phyloP scores from a whole-genome alignment of 2,329 filamentous ascomycete genomes.

The Beauveria sp. region DNA sequence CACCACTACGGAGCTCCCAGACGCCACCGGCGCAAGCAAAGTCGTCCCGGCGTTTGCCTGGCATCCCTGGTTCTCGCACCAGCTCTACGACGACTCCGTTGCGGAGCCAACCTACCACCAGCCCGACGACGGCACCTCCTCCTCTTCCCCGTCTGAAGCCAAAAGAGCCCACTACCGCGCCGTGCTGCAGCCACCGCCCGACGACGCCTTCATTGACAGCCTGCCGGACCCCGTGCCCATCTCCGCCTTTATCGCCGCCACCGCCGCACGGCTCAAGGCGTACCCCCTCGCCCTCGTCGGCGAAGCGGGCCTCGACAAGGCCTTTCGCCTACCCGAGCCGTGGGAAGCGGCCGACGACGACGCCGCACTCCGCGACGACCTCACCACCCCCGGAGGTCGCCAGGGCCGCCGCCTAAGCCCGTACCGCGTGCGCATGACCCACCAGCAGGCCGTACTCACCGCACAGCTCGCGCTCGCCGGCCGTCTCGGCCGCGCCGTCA shows the following conservation, averaged over 20 bases:
- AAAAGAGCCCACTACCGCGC: slow-evolving; percentile 55
- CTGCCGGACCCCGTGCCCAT: slow-evolving; percentile 56
- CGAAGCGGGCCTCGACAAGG: slow-evolving; percentile 71
- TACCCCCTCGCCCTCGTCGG: slow-evolving; percentile 63
- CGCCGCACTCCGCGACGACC: slow-evolving; percentile 19
- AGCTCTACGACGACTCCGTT: slow-evolving; percentile 57
- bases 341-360: slow-evolving; percentile 36
- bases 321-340: slow-evolving; percentile 62
- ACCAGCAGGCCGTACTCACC: slow-evolving; percentile 59
- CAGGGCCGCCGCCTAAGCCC: slow-evolving; percentile 62
- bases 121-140: slow-evolving; percentile 14
- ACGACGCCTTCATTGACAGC: slow-evolving; percentile 35
- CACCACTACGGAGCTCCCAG: neutral
- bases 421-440: slow-evolving; percentile 58
- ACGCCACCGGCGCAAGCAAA: slow-evolving; percentile 14
- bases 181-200: slow-evolving; percentile 51
- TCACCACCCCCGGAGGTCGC: slow-evolving; percentile 65
- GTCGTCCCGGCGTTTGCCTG: slow-evolving; percentile 71
- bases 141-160: slow-evolving; percentile 24
- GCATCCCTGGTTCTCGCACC: slow-evolving; percentile 82
- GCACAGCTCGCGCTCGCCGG: slow-evolving; percentile 67
- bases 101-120: slow-evolving; percentile 28
- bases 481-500: slow-evolving; percentile 56
- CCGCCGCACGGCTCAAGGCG: slow-evolving; percentile 43
- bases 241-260: slow-evolving; percentile 49